Evolutionary conservation across 2,329 filamentous ascomycete genomes (phyloP).

Genomic region (Calonectria pseudoreteaudii): DNA sequence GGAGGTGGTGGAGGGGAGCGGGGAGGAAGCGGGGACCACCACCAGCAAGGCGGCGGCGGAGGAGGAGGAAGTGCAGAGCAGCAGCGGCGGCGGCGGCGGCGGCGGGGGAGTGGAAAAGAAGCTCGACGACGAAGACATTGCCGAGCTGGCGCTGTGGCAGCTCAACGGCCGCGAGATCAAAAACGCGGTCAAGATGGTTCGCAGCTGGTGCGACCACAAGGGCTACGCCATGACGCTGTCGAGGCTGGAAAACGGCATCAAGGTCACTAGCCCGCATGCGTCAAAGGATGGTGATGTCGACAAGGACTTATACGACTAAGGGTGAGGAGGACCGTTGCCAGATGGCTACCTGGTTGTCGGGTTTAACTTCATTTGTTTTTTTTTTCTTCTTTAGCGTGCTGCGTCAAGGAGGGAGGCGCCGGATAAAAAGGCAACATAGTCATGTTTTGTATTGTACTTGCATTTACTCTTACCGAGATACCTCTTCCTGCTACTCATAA

Average conservation of each 20-base stretch:
- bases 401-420: not conserved
- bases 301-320: conserved; percentile 43
- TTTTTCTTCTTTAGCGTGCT: not conserved
- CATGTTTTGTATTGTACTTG: not conserved
- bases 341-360: not conserved
- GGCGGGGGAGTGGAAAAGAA: conserved; percentile 27
- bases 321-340: too few species aligned
- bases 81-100: too few species aligned
- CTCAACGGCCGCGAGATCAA: conserved; percentile 62
- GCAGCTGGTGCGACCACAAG: conserved; percentile 59
- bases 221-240: conserved; percentile 54
- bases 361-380: not conserved
- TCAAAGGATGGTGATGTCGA: conserved; percentile 48
- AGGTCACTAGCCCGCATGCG: conserved; percentile 57
- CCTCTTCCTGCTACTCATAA: not conserved
- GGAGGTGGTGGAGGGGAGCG: not conserved
- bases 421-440: not conserved
- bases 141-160: conserved; percentile 53
- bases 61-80: conserved; percentile 26
- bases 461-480: not conserved
- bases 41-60: too few species aligned
- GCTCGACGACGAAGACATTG: conserved; percentile 50
- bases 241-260: conserved; percentile 58
- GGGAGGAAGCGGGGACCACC: not conserved
- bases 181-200: conserved; percentile 59